Conservation (phyloP, 345 rosid genomes). For the Noccaea caerulescens region DNA sequence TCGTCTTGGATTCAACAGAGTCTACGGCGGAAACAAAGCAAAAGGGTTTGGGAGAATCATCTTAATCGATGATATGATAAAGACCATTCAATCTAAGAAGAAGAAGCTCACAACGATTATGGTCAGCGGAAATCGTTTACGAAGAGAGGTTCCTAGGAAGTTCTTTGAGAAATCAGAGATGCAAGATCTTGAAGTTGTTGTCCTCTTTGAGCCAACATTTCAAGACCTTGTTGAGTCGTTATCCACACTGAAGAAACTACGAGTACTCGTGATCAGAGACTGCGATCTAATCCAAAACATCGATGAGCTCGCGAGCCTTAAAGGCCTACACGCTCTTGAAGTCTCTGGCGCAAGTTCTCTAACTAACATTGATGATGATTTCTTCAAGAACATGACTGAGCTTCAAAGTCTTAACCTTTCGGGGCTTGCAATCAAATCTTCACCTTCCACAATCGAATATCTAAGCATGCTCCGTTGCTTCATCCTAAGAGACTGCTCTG, state of each 20-base stretch:
- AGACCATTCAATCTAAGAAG: constrained; percentile 36
- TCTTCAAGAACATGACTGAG: constrained; percentile 38
- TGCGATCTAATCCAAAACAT: constrained; percentile 46
- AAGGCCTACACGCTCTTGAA: constrained; percentile 52
- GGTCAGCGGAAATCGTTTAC: constrained; percentile 49
- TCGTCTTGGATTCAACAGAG: constrained; percentile 48
- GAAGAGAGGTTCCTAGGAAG: constrained; percentile 33
- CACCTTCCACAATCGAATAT: constrained; percentile 40
- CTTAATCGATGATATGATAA: constrained; percentile 54
- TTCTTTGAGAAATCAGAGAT: constrained; percentile 45
- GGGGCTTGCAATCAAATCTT: constrained; percentile 34
- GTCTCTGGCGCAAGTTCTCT: constrained; percentile 53
- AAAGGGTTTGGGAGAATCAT: constrained; percentile 51
- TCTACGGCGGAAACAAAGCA: constrained; percentile 31
- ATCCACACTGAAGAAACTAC: constrained; percentile 37
- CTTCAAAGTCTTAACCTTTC: constrained; percentile 63
- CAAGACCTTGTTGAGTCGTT: constrained; percentile 19
- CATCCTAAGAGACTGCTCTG: constrained; percentile 48
- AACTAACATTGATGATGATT: constrained; percentile 26
- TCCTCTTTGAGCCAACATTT: constrained; percentile 50
- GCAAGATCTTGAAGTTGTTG: constrained; percentile 49
- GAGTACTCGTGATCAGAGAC: constrained; percentile 56
- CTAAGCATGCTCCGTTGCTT: constrained; percentile 51
- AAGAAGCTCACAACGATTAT: constrained; percentile 43
- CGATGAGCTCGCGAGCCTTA: constrained; percentile 26